Percentiles rank a stretch among this genome's conserved stretches.
These are phyloP conservation scores for Mycena galericulata DNA, from an alignment of 768 basidiomycete genomes.

Conservation along the genomic window DNA sequence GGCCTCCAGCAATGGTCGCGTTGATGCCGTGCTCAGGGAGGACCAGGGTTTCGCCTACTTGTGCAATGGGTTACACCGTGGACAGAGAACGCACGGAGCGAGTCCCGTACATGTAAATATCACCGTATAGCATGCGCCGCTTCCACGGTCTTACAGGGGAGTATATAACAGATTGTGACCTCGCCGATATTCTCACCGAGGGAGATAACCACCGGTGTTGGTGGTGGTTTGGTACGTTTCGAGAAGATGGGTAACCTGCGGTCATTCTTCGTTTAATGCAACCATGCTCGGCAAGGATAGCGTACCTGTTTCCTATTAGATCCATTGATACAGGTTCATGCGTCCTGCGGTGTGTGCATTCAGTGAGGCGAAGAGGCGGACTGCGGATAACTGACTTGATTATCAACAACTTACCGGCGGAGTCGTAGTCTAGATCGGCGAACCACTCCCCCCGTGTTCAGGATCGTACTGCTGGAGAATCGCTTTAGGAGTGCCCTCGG, in stretches of 20 bases:
- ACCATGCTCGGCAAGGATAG: not conserved
- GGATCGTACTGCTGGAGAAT: no score
- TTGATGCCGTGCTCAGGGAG: no score
- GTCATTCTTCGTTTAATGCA: not conserved
- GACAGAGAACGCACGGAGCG: no score
- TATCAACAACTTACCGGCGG: slow-evolving; percentile 68
- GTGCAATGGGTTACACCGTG: no score
- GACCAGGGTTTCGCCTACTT: no score
- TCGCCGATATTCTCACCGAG: slow-evolving; percentile 59
- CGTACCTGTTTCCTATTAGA: slow-evolving; percentile 55
- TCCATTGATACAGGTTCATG: slow-evolving; percentile 61
- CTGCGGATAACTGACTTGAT: slow-evolving; percentile 56
- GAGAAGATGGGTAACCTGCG: slow-evolving; percentile 59
- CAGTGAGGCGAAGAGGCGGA: not conserved
- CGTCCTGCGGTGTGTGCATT: slow-evolving; percentile 55
- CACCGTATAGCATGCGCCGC: no score
- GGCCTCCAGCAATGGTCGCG: no score
- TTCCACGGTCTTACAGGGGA: no score
- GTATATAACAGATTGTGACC: slow-evolving; percentile 74
- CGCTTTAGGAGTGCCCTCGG: no score
- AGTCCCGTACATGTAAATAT: no score
- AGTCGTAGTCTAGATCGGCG: slow-evolving; percentile 68
- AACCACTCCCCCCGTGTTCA: no score
- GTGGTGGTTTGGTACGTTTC: slow-evolving; percentile 61
- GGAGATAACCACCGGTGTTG: slow-evolving; percentile 51